Conservation (phyloP, 768 basidiomycete genomes). For the Sporobolomyces phaffii region DNA sequence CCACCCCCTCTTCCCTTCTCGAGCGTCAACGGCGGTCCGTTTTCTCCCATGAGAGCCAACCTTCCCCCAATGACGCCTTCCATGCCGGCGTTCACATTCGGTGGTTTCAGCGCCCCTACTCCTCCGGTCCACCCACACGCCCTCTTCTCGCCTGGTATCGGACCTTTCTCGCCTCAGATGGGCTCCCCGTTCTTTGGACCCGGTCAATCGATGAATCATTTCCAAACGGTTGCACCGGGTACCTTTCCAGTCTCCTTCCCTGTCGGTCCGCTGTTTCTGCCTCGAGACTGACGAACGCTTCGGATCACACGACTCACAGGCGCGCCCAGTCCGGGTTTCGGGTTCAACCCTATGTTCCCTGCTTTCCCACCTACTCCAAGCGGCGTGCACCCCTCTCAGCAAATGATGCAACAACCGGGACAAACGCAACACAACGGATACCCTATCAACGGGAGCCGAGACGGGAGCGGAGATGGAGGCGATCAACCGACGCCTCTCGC, state of each 20-base stretch:
- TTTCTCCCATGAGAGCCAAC: constrained; percentile 47
- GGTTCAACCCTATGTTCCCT: constrained; percentile 36
- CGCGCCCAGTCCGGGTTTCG: constrained; percentile 9
- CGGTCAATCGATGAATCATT: background rate
- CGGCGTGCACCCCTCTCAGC: background rate
- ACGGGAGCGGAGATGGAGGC: background rate
- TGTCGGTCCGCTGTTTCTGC: constrained; percentile 8
- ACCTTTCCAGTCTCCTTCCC: background rate
- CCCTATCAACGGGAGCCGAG: constrained; percentile 12
- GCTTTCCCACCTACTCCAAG: background rate
- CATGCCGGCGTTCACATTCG: constrained; percentile 91
- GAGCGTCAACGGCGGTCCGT: background rate
- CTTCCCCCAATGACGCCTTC: constrained; percentile 92
- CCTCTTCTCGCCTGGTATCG: constrained; percentile 58
- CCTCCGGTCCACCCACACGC: constrained; percentile 48
- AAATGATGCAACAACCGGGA: background rate
- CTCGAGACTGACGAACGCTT: background rate
- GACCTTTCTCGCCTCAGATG: constrained; percentile 37
- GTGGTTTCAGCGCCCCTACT: constrained; percentile 51
- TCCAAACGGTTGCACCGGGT: background rate
- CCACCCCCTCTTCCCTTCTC: constrained; percentile 45
- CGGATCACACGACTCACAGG: constrained; percentile 1
- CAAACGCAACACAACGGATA: background rate
- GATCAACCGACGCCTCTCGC: background rate
- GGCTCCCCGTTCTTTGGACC: constrained; percentile 12